Evolutionary conservation across 2,329 filamentous ascomycete genomes (phyloP).

Genomic region (Ramularia endophylla): DNA sequence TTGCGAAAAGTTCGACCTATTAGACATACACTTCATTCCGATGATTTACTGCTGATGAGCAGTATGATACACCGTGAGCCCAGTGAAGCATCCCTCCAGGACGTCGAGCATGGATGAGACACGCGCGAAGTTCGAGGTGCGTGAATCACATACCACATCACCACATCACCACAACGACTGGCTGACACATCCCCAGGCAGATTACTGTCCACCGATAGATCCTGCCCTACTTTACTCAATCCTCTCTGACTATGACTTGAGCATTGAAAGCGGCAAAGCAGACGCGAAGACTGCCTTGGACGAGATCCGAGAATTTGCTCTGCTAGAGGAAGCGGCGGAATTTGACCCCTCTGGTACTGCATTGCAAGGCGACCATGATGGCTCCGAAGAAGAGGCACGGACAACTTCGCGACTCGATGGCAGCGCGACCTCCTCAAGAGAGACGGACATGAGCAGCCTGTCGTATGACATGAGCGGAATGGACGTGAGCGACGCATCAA

Average conservation of each 20-base stretch:
- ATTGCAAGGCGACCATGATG: neutral
- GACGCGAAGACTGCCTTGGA: conserved; percentile 57
- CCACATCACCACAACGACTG: too few relatives aligned
- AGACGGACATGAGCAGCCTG: conserved; percentile 47
- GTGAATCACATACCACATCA: too few relatives aligned
- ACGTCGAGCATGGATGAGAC: neutral
- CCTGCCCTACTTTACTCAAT: conserved; percentile 72
- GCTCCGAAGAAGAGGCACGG: conserved; percentile 27
- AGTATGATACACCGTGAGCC: neutral
- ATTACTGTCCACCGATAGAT: conserved; percentile 59
- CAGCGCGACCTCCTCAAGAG: conserved; percentile 37
- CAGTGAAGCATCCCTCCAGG: neutral
- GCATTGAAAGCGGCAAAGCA: conserved; percentile 45
- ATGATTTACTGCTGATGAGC: too few relatives aligned
- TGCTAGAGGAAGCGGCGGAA: conserved; percentile 56
- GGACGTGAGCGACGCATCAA: conserved; percentile 17
- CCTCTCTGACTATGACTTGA: conserved; percentile 64
- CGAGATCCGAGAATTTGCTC: conserved; percentile 58
- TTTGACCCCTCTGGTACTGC: conserved; percentile 74
- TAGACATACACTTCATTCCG: too few relatives aligned
- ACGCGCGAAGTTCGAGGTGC: neutral
- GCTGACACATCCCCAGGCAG: neutral
- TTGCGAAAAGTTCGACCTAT: too few relatives aligned
- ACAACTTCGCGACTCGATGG: conserved; percentile 26
- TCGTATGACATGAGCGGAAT: conserved; percentile 41